These are phyloP conservation scores for Tieghemiomyces parasiticus DNA, from an alignment of 192 early-diverging fungal genomes.

Conservation along the genomic window DNA sequence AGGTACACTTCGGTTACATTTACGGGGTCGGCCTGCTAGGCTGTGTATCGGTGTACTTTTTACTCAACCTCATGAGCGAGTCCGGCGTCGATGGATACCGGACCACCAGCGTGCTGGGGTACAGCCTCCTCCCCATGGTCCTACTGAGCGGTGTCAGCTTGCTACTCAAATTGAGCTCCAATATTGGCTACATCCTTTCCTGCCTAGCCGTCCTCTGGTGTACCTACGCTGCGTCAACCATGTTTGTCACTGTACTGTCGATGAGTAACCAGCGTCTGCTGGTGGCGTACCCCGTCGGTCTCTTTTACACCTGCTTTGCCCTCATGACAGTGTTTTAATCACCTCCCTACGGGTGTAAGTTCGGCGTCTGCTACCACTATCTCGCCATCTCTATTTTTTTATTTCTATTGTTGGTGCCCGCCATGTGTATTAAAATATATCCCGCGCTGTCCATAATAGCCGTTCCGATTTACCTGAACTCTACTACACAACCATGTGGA, in stretches of 20 bases:
- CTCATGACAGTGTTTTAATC: conserved; percentile 75
- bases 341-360: too few relatives aligned
- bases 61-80: conserved; percentile 91
- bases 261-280: conserved; percentile 88
- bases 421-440: too few relatives aligned
- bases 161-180: conserved; percentile 46
- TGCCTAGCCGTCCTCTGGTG: conserved; percentile 77
- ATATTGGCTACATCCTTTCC: conserved; percentile 44
- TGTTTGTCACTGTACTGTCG: conserved; percentile 85
- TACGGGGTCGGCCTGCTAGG: conserved; percentile 90
- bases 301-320: conserved; percentile 90
- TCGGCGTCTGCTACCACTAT: too few relatives aligned
- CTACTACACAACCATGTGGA: too few relatives aligned
- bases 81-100: conserved; percentile 70
- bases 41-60: conserved; percentile 64
- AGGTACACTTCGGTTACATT: conserved; percentile 94
- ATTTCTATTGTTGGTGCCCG: too few relatives aligned
- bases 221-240: conserved; percentile 80
- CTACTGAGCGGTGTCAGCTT: conserved; percentile 66
- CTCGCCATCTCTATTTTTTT: too few relatives aligned
- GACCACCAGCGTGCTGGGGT: conserved; percentile 91
- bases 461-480: too few relatives aligned
- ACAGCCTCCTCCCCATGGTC: conserved; percentile 92
- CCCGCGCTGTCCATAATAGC: too few relatives aligned
- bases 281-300: conserved; percentile 84